Evolutionary conservation across 2,329 filamentous ascomycete genomes (phyloP).

Genomic region (Aspergillus terreus): DNA sequence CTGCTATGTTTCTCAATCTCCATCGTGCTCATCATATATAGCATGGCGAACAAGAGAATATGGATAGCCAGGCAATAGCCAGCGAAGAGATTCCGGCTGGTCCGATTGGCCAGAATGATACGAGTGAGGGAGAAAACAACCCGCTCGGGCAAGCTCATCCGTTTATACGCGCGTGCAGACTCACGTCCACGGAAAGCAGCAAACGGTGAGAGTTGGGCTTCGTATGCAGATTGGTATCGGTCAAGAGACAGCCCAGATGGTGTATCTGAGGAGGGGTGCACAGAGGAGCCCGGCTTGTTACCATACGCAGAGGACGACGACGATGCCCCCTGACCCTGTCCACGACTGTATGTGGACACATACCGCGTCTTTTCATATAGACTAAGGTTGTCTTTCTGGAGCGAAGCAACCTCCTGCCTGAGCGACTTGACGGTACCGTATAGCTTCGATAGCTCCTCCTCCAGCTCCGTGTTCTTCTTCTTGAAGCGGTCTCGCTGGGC

Average conservation of each 20-base stretch:
- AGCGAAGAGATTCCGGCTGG: slow-evolving; percentile 90
- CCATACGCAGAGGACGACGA: slow-evolving; percentile 61
- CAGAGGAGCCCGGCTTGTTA: slow-evolving; percentile 69
- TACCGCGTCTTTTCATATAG: slow-evolving; percentile 98
- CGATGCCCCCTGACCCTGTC: slow-evolving; percentile 55
- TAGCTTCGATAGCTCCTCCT: slow-evolving; percentile 80
- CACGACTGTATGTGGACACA: slow-evolving; percentile 85
- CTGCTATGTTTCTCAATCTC: slow-evolving; percentile 60
- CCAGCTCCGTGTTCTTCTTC: slow-evolving; percentile 86
- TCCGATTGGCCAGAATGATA: slow-evolving; percentile 83
- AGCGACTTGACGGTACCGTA: slow-evolving; percentile 80
- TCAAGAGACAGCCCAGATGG: slow-evolving; percentile 68
- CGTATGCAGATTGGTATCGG: slow-evolving; percentile 87
- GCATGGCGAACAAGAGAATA: slow-evolving; percentile 76
- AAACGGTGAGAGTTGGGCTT: slow-evolving; percentile 92
- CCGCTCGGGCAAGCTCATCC: slow-evolving; percentile 88
- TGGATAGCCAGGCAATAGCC: slow-evolving; percentile 87
- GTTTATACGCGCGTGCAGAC: slow-evolving; percentile 81
- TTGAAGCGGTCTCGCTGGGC: slow-evolving; percentile 98
- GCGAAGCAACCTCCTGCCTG: slow-evolving; percentile 81
- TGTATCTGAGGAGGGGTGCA: slow-evolving; percentile 58
- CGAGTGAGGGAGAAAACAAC: slow-evolving; percentile 86
- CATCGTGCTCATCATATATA: slow-evolving; percentile 76
- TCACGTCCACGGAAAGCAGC: slow-evolving; percentile 94
- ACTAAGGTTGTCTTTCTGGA: slow-evolving; percentile 94